A percentile compares a stretch with the other conserved stretches of the same genome.
phyloP scores from a whole-genome alignment of 805 yeast genomes.

The Saccharomycopsis capsularis region DNA sequence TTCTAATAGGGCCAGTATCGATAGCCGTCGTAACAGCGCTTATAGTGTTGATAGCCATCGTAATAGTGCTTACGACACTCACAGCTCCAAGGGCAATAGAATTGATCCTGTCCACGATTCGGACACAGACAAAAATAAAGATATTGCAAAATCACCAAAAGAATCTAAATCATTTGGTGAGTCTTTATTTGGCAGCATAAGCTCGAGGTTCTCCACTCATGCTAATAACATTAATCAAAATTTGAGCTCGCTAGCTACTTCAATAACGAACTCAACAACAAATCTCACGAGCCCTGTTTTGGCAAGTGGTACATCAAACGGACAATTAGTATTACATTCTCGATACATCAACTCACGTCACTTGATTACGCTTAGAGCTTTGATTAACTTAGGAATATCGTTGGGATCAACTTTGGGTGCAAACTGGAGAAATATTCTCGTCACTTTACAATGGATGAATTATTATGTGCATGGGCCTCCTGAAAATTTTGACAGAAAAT shows the following conservation, averaged over 20 bases:
- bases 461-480: conserved; percentile 62
- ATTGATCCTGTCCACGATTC: too few species aligned
- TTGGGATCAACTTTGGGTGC: conserved; percentile 64
- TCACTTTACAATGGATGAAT: conserved; percentile 73
- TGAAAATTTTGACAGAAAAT: conserved; percentile 30
- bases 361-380: conserved; percentile 68
- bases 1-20: conserved; percentile 3
- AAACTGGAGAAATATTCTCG: conserved; percentile 59
- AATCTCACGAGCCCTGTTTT: conserved; percentile 10
- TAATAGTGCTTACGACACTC: too few species aligned
- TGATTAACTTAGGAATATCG: conserved; percentile 69
- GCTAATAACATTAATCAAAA: conserved; percentile 14
- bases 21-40: too few species aligned
- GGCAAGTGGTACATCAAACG: conserved; percentile 2
- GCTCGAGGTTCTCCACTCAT: conserved; percentile 17
- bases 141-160: background rate
- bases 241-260: conserved; percentile 12
- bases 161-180: conserved; percentile 17
- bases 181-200: conserved; percentile 19
- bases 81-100: background rate
- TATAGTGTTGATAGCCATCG: too few species aligned
- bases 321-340: conserved; percentile 27
- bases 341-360: conserved; percentile 58
- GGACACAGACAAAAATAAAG: background rate
- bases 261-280: conserved; percentile 7